Conservation (phyloP, 148 eudicot species). For the Euryodendron excelsum region DNA sequence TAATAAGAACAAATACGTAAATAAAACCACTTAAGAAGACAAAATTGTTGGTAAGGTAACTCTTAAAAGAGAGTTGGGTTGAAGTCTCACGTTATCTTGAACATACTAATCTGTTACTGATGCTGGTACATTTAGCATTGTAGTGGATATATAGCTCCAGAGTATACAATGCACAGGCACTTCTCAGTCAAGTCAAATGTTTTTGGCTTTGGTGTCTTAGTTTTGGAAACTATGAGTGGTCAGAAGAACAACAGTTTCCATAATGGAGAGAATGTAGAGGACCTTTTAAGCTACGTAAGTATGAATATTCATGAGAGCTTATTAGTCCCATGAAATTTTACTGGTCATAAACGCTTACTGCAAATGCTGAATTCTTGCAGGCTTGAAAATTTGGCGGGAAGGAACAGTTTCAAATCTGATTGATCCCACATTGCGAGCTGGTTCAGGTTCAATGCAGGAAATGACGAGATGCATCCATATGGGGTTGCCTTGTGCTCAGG, state of each 20-base stretch:
- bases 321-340: background rate
- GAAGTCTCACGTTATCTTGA: too few relatives aligned
- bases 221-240: slow-evolving; percentile 43
- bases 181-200: slow-evolving; percentile 42
- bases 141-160: slow-evolving; percentile 51
- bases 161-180: slow-evolving; percentile 33
- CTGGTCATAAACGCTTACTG: too few relatives aligned
- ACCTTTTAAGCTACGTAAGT: slow-evolving; percentile 41
- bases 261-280: slow-evolving; percentile 1
- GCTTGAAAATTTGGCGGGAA: slow-evolving; percentile 48
- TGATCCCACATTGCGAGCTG: slow-evolving; percentile 13
- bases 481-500: slow-evolving; percentile 30
- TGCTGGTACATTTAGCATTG: background rate
- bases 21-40: background rate
- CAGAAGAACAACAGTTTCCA: slow-evolving; percentile 25
- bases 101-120: background rate
- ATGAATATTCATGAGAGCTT: background rate
- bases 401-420: slow-evolving; percentile 23
- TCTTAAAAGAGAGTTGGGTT: too few relatives aligned
- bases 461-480: slow-evolving; percentile 47
- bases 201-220: slow-evolving; percentile 41
- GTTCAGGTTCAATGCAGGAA: slow-evolving; percentile 17
- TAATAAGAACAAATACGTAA: background rate
- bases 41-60: background rate
- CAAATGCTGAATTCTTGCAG: slow-evolving; percentile 18